Evolutionary conservation across 2,329 filamentous ascomycete genomes (phyloP).

Genomic region (Emergomyces pasteurianus): DNA sequence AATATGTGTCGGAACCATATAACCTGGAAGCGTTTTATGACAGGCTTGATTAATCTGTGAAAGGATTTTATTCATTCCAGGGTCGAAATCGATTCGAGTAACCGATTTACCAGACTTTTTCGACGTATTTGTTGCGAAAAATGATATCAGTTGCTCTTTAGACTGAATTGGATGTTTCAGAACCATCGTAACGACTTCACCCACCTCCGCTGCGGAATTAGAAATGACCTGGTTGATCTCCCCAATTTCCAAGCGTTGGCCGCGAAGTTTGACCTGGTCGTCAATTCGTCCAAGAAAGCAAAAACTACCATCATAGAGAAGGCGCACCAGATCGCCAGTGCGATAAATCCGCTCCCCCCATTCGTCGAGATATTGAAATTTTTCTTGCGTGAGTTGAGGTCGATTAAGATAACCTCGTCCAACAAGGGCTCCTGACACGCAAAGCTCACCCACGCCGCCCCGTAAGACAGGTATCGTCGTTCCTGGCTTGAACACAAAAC

Average conservation of each 20-base stretch:
- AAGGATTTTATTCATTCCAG: not conserved
- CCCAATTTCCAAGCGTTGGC: conserved; percentile 76
- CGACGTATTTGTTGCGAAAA: conserved; percentile 36
- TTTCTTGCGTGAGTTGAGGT: conserved; percentile 60
- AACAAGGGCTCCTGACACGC: conserved; percentile 74
- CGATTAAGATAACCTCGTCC: conserved; percentile 82
- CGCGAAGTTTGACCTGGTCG: conserved; percentile 83
- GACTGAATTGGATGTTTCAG: conserved; percentile 56
- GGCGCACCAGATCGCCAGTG: conserved; percentile 76
- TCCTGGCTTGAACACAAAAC: conserved; percentile 60
- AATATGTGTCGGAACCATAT: conserved; percentile 86
- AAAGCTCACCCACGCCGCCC: conserved; percentile 77
- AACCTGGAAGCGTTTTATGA: conserved; percentile 56
- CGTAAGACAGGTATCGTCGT: conserved; percentile 60
- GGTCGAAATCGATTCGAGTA: not conserved
- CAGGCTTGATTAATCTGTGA: conserved; percentile 49
- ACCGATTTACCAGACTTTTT: not conserved
- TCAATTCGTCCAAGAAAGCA: conserved; percentile 81
- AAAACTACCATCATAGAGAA: conserved; percentile 69
- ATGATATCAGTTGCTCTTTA: conserved; percentile 75
- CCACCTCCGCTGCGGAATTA: conserved; percentile 43
- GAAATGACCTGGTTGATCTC: conserved; percentile 83
- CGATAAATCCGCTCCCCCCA: conserved; percentile 60
- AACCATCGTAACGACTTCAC: conserved; percentile 67
- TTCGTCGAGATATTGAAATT: conserved; percentile 54